Evolutionary conservation across 2,329 filamentous ascomycete genomes (phyloP), one percentile per base, ranked within the genome.

Genomic region (Cercospora sesami): DNA sequence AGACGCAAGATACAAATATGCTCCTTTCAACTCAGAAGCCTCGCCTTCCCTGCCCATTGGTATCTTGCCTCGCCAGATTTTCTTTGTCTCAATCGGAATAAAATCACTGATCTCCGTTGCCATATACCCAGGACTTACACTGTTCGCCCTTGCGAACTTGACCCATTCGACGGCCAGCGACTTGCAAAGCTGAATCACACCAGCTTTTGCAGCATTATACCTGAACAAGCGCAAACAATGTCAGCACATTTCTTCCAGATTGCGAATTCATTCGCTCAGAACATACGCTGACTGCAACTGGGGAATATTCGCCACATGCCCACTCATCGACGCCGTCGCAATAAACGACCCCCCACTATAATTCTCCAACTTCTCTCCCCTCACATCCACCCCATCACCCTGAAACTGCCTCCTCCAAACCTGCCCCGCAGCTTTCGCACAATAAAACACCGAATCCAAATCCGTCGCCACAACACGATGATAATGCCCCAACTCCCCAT

Each of bases 361-460:
- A 26, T 75, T 72, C 65, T 81, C 79, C 75, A 81, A 80, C 1
- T 80, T 73, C 12, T 74, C 72, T 30, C 81, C 81, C 0, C 74
- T 78, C 6, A 45, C 72, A 28, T 87, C 87, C 0, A 87, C 89
- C 23, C 87, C 86, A 12, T n/a, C 30, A 76, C 92, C 87, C 68
- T 85, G 81, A 81, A 90, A 90, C 78, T 93, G 90, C 30, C 89
- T 83, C 58, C 89, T 82, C 83, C 90, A 94, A 78, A 92, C 87
- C 60, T 83, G 81, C 7, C 89, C 91, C 0, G 90, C 91, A 66
- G 77, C 80, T 68, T 82, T 81, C 31, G 81, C 79, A 68, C 79
- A 81, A 72, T 78, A 81, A 26, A 81, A 78, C 2, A 80, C 80
- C 9, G 80, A 79, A 57, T 78, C 90, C 14, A 94, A 80, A 78